phyloP scores from a whole-genome alignment of 164 flowering plant genomes.

The Chimonanthus salicifolius region DNA sequence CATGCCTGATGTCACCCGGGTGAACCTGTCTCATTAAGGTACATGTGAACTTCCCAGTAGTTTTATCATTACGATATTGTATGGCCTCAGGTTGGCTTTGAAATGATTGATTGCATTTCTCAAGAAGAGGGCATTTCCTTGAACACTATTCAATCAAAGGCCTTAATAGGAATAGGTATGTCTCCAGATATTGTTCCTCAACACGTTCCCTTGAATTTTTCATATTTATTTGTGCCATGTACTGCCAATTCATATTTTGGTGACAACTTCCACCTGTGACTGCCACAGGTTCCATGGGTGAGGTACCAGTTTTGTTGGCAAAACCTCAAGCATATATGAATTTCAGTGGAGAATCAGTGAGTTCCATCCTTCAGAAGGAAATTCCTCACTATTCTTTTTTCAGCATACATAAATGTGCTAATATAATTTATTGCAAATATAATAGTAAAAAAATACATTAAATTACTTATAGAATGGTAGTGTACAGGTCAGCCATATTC shows the following conservation, averaged over 20 bases:
- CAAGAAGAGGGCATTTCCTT: conserved; percentile 59
- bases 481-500: background rate
- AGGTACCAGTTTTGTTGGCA: conserved; percentile 81
- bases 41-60: background rate
- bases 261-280: conserved; percentile 16
- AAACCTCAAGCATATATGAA: conserved; percentile 97
- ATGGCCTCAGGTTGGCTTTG: conserved; percentile 77
- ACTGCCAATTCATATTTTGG: background rate
- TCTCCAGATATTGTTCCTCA: conserved; percentile 3
- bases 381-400: background rate
- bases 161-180: conserved; percentile 88
- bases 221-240: background rate
- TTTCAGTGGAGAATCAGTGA: conserved; percentile 91
- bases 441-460: too few relatives aligned
- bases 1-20: too few relatives aligned
- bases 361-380: conserved; percentile 16
- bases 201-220: background rate
- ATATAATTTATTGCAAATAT: background rate
- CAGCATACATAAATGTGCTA: background rate
- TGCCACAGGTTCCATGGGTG: conserved; percentile 87
- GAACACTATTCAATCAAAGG: conserved; percentile 93
- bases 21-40: too few relatives aligned
- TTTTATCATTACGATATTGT: background rate
- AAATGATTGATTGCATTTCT: conserved; percentile 87
- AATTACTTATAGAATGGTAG: background rate